These are phyloP conservation scores for Leccinum olivaceopallidum DNA, from an alignment of 768 basidiomycete species.

Conservation along the genomic window DNA sequence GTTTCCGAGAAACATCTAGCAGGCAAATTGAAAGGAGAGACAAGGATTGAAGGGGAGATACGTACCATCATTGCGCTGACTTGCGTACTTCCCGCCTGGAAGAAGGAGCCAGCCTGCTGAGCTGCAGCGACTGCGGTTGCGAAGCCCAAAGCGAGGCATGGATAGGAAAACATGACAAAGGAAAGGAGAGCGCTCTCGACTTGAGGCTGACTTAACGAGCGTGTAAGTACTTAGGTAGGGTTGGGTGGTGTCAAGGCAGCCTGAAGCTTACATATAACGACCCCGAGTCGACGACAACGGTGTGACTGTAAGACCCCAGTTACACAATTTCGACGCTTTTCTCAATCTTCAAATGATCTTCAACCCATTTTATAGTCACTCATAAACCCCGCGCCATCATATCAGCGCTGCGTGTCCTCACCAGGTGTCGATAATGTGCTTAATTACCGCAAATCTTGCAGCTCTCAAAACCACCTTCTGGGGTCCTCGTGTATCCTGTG, in stretches of 20 bases:
- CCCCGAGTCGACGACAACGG: too few species aligned
- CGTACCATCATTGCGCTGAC: conserved; percentile 59
- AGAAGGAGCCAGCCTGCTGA: conserved; percentile 27
- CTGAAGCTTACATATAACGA: neutral
- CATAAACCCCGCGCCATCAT: neutral
- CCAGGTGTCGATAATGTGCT: neutral
- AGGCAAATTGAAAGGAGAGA: neutral
- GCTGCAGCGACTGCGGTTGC: conserved; percentile 31
- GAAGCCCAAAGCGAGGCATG: conserved; percentile 48
- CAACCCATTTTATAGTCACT: neutral
- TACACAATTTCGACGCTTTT: neutral
- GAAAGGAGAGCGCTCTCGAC: conserved; percentile 7
- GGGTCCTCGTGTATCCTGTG: conserved; percentile 1
- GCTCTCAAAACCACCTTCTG: neutral
- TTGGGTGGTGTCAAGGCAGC: neutral
- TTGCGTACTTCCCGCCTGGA: conserved; percentile 34
- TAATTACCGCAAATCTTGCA: neutral
- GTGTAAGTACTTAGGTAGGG: conserved; percentile 4
- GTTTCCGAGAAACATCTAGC: conserved; percentile 79
- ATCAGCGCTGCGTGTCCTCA: neutral
- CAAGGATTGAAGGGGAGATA: neutral
- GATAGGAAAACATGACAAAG: conserved; percentile 30
- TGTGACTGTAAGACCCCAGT: conserved; percentile 4
- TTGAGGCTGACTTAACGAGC: conserved; percentile 8
- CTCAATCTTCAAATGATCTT: neutral